Percentiles rank a stretch among this genome's conserved stretches.
phyloP scores from a whole-genome alignment of 2,329 filamentous ascomycete species.

The Penicillium sp. region DNA sequence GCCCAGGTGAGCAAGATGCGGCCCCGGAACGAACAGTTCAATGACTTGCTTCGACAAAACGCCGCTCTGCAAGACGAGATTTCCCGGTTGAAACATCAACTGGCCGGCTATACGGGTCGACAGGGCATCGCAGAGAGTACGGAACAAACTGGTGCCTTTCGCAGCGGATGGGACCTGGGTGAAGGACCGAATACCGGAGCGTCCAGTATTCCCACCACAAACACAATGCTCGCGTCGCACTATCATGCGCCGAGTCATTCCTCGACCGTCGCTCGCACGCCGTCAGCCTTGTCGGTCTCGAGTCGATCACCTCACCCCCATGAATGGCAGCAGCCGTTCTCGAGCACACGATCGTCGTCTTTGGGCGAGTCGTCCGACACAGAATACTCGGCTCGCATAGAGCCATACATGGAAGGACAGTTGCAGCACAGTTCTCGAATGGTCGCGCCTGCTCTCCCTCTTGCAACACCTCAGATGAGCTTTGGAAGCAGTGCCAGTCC shows the following conservation, averaged over 20 bases:
- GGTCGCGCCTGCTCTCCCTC: constrained; percentile 8
- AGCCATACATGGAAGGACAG: constrained; percentile 25
- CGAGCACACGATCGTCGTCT: constrained; percentile 30
- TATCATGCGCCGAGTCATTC: constrained; percentile 22
- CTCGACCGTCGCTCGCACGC: constrained; percentile 22
- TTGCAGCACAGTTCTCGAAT: constrained; percentile 13
- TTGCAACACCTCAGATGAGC: constrained; percentile 21
- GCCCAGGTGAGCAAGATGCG: constrained; percentile 52
- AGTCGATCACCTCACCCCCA: constrained; percentile 29
- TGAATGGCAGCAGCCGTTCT: constrained; percentile 32
- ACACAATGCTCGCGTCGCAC: constrained; percentile 27
- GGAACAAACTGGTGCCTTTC: constrained; percentile 13
- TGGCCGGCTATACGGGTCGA: constrained; percentile 36
- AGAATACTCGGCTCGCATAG: constrained; percentile 28
- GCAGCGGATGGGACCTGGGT: constrained; percentile 21
- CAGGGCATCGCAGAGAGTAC: constrained; percentile 21
- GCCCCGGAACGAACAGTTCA: constrained; percentile 52
- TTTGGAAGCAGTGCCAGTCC: constrained; percentile 22
- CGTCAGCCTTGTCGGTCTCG: constrained; percentile 26
- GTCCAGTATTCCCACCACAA: constrained; percentile 14
- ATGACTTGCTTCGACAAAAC: constrained; percentile 56
- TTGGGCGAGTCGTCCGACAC: constrained; percentile 30
- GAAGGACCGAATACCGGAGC: constrained; percentile 18
- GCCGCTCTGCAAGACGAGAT: constrained; percentile 58
- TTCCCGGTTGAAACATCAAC: constrained; percentile 52